These are phyloP conservation scores for Cryphonectria carpinicola DNA, from an alignment of 2,329 filamentous ascomycete genomes.

Conservation along the genomic window DNA sequence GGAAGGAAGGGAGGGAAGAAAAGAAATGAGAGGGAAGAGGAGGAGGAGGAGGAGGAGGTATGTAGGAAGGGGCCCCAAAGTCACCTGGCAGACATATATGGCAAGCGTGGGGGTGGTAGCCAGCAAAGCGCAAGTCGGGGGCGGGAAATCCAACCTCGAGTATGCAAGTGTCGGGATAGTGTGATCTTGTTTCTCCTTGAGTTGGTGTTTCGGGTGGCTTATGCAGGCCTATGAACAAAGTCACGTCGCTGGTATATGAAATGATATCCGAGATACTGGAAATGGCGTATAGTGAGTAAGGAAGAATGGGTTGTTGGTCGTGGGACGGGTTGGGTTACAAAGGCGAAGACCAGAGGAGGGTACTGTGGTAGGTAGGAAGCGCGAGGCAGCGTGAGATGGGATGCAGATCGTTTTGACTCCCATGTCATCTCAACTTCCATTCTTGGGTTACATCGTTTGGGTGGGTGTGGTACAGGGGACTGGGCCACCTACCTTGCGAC, in stretches of 20 bases:
- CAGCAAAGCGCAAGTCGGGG: conserved; percentile 8
- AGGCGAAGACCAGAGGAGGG: not conserved
- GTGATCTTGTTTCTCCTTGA: conserved; percentile 2
- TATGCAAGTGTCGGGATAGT: not conserved
- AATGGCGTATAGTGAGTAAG: not conserved
- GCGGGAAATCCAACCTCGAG: not conserved
- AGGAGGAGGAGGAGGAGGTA: not conserved
- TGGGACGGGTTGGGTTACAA: not conserved
- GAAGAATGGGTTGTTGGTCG: not conserved
- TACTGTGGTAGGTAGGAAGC: conserved; percentile 3
- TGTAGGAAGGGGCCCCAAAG: conserved; percentile 8
- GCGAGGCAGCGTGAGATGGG: conserved; percentile 19
- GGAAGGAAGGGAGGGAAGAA: not conserved
- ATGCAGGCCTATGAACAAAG: not conserved
- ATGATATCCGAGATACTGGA: not conserved
- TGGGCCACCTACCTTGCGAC: conserved; percentile 22
- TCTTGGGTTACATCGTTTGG: conserved; percentile 27
- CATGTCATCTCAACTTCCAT: conserved; percentile 22
- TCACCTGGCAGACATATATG: conserved; percentile 24
- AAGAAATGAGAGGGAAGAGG: not conserved
- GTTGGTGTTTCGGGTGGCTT: not conserved
- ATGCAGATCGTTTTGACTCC: conserved; percentile 24
- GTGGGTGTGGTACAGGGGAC: conserved; percentile 22
- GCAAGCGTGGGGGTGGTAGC: conserved; percentile 1
- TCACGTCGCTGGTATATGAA: not conserved